Evolutionary conservation across 2,329 filamentous ascomycete species (phyloP).

Genomic region (Huntiella omanensis): DNA sequence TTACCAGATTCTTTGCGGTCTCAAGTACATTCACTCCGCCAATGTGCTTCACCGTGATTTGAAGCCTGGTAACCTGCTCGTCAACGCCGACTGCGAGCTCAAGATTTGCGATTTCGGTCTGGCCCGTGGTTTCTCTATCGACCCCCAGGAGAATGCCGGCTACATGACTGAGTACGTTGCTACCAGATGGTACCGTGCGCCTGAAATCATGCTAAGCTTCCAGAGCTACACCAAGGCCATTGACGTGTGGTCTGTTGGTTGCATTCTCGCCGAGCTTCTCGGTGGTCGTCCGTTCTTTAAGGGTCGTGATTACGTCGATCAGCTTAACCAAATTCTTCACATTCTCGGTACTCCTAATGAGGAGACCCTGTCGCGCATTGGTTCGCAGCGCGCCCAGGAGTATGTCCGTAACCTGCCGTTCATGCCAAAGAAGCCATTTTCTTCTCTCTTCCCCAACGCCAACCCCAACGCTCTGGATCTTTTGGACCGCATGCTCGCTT

Average conservation of each 20-base stretch:
- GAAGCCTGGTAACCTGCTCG: slow-evolving; percentile 90
- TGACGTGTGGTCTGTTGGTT: slow-evolving; percentile 97
- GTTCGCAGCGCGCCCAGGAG: slow-evolving; percentile 87
- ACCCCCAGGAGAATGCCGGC: slow-evolving; percentile 93
- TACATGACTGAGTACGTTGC: slow-evolving; percentile 99
- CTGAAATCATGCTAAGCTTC: slow-evolving; percentile 99
- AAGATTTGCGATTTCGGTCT: slow-evolving; percentile 99
- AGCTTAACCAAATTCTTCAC: slow-evolving; percentile 97
- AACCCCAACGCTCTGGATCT: slow-evolving; percentile 93
- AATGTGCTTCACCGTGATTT: slow-evolving; percentile 94
- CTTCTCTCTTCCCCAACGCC: slow-evolving; percentile 73
- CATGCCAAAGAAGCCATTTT: slow-evolving; percentile 88
- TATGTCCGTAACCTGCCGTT: slow-evolving; percentile 92
- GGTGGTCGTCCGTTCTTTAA: slow-evolving; percentile 98
- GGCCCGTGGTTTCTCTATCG: slow-evolving; percentile 87
- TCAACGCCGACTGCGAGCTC: slow-evolving; percentile 97
- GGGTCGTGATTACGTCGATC: slow-evolving; percentile 95
- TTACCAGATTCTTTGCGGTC: slow-evolving; percentile 95
- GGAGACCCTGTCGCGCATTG: slow-evolving; percentile 82
- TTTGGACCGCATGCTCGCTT: slow-evolving; percentile 91
- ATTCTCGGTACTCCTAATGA: slow-evolving; percentile 94
- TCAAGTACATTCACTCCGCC: slow-evolving; percentile 98
- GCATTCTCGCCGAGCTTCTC: slow-evolving; percentile 88
- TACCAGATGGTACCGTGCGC: slow-evolving; percentile 85
- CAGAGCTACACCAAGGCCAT: slow-evolving; percentile 99